Percentiles rank a stretch among this genome's conserved stretches.
Conservation (phyloP, 2,329 filamentous ascomycete genomes). For the Ophiobolus disseminans region DNA sequence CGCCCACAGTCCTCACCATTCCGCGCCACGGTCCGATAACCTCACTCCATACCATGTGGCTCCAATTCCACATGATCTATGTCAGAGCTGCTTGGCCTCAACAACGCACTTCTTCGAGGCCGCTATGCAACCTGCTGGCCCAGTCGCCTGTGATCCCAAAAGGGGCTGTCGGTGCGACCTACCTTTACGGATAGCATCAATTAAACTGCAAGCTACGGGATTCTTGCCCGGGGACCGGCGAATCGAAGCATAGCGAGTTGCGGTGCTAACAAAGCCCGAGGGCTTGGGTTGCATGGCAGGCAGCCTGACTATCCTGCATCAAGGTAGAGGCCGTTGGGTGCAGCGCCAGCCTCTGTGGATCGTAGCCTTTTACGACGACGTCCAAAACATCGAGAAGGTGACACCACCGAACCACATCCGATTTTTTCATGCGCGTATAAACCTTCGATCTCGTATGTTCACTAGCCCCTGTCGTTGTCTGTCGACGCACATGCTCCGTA, state of each 20-base stretch:
- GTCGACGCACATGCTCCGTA: no score
- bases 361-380: slow-evolving; percentile 13
- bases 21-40: no score
- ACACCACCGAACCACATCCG: not conserved
- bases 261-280: slow-evolving; percentile 15
- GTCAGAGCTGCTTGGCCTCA: no score
- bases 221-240: slow-evolving; percentile 9
- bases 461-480: no score
- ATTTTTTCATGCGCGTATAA: not conserved
- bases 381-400: not conserved
- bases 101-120: no score
- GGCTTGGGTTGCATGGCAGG: slow-evolving; percentile 14
- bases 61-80: no score
- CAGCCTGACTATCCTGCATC: slow-evolving; percentile 15
- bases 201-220: slow-evolving; percentile 7
- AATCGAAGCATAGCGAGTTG: not conserved
- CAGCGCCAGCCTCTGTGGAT: slow-evolving; percentile 20
- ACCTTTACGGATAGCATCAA: slow-evolving; percentile 1
- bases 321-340: slow-evolving; percentile 12
- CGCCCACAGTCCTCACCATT: no score
- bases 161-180: not conserved
- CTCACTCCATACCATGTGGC: no score
- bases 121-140: no score
- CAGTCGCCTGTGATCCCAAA: not conserved
- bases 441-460: no score